Conservation (phyloP, 2,329 filamentous ascomycete genomes). For the Periglandula ipomoeae region DNA sequence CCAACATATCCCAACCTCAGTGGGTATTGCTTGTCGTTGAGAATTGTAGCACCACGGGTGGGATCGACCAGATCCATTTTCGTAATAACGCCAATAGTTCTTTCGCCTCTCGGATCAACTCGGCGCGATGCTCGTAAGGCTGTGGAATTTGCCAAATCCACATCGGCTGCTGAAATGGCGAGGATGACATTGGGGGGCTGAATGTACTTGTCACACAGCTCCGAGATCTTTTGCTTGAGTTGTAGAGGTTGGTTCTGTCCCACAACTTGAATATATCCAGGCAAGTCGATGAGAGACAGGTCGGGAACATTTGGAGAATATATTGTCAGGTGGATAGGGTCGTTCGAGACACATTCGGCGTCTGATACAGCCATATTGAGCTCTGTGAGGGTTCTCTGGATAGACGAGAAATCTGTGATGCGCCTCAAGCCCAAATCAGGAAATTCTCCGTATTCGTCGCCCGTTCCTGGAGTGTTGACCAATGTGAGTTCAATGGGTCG, state of each 20-base stretch:
- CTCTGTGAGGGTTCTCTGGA: constrained; percentile 90
- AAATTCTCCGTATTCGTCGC: constrained; percentile 91
- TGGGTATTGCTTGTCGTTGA: constrained; percentile 87
- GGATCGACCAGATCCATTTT: constrained; percentile 98
- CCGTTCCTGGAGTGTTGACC: constrained; percentile 83
- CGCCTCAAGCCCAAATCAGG: constrained; percentile 82
- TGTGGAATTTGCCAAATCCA: constrained; percentile 93
- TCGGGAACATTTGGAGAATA: constrained; percentile 95
- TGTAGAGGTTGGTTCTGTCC: constrained; percentile 84
- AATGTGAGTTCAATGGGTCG: constrained; percentile 92
- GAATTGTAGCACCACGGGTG: constrained; percentile 63
- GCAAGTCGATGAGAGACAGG: constrained; percentile 88
- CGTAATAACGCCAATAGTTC: constrained; percentile 96
- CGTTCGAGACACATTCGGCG: constrained; percentile 85
- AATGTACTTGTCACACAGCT: constrained; percentile 97
- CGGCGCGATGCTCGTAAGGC: constrained; percentile 81
- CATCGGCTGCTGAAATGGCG: constrained; percentile 94
- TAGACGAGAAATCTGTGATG: constrained; percentile 83
- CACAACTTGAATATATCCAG: constrained; percentile 94
- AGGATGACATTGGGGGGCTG: constrained; percentile 92
- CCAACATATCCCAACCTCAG: constrained; percentile 93
- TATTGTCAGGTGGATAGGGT: constrained; percentile 91
- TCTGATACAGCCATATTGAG: constrained; percentile 89
- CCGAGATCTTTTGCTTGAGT: constrained; percentile 89
- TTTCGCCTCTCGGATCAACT: constrained; percentile 87